Conservation (phyloP, 228 moss, liverwort and hornwort genomes). For the Sphagnum magellanicum region DNA sequence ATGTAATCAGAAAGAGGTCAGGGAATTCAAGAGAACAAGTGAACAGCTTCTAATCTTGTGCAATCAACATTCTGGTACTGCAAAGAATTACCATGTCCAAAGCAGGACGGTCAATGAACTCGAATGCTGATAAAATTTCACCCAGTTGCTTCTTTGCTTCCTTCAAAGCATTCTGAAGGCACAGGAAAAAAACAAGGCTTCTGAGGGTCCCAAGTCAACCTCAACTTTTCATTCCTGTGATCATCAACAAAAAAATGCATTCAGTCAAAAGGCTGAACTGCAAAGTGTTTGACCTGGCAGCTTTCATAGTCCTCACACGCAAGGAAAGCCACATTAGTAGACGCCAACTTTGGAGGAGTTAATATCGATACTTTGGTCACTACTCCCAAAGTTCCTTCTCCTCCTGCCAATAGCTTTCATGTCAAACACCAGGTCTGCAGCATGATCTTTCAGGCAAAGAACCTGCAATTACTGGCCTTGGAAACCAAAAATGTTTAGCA, state of each 20-base stretch:
- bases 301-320: conserved; percentile 72
- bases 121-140: conserved; percentile 94
- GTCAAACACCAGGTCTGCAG: too few species aligned
- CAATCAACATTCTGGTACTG: not conserved
- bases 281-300: conserved; percentile 60
- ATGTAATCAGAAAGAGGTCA: too few species aligned
- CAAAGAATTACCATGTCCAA: conserved; percentile 49
- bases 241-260: not conserved
- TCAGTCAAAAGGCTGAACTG: not conserved
- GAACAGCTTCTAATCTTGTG: not conserved
- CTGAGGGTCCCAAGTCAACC: conserved; percentile 1
- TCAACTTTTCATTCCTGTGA: not conserved
- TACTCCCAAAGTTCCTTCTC: conserved; percentile 94
- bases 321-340: conserved; percentile 84
- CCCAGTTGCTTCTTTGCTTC: conserved; percentile 83
- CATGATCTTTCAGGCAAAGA: too few species aligned
- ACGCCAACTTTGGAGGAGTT: conserved; percentile 72
- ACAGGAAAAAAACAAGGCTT: not conserved
- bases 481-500: not conserved
- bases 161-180: conserved; percentile 54
- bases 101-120: conserved; percentile 78
- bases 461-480: not conserved
- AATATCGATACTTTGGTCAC: conserved; percentile 92
- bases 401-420: conserved; percentile 28
- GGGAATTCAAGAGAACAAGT: not conserved